A percentile compares a stretch with the other conserved stretches of the same genome.
Conservation (phyloP, 2,329 filamentous ascomycete species). For the Fusarium sp. region DNA sequence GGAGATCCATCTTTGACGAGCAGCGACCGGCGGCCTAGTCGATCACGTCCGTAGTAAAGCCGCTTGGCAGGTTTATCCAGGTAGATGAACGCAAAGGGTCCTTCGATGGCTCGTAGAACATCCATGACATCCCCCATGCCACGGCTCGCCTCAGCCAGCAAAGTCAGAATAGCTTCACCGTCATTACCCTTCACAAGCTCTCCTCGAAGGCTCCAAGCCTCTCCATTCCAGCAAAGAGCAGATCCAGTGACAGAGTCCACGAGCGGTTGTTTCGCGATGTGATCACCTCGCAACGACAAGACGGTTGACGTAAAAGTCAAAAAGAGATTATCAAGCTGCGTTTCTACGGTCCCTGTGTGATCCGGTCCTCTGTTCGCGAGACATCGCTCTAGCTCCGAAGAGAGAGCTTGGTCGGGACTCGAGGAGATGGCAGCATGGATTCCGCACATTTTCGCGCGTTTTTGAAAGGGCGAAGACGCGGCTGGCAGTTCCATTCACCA, state of each 20-base stretch:
- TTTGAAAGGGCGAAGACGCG: constrained; percentile 12
- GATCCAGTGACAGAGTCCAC: constrained; percentile 68
- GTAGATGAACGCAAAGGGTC: constrained; percentile 92
- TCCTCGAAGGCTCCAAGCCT: constrained; percentile 83
- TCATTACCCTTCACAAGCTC: constrained; percentile 79
- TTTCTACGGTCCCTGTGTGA: constrained; percentile 62
- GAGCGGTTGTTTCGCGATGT: constrained; percentile 80
- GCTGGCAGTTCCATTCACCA: constrained; percentile 10
- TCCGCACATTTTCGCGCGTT: constrained; percentile 67
- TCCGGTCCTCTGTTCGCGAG: constrained; percentile 72
- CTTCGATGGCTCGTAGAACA: constrained; percentile 73
- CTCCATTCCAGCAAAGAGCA: constrained; percentile 95
- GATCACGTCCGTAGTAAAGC: constrained; percentile 88
- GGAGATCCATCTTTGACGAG: constrained; percentile 66
- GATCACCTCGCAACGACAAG: constrained; percentile 85
- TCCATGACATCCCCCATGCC: constrained; percentile 56
- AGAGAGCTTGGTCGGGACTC: constrained; percentile 47
- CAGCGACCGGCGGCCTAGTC: constrained; percentile 87
- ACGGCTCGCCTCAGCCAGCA: constrained; percentile 64
- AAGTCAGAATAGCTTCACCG: constrained; percentile 74
- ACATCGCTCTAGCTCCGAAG: constrained; percentile 57
- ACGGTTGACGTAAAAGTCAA: constrained; percentile 85
- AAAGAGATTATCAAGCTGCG: constrained; percentile 53
- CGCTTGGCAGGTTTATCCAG: constrained; percentile 73
- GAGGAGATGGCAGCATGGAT: constrained; percentile 67